Conservation (phyloP, 257 asterid genomes). For the Primulina huaijiensis region DNA sequence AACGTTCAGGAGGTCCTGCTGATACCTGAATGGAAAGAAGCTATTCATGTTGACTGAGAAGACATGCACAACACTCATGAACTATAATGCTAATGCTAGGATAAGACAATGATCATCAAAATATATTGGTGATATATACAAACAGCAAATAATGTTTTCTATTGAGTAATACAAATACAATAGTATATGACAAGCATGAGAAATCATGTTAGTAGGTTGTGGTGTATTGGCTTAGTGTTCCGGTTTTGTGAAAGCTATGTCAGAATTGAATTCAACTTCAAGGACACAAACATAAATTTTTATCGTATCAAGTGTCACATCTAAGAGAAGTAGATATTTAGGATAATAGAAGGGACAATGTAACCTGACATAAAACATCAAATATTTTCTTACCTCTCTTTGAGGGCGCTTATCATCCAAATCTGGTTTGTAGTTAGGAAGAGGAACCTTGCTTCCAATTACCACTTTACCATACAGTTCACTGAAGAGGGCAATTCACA, state of each 20-base stretch:
- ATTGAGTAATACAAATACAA: not conserved
- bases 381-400: constrained; percentile 65
- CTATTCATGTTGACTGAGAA: too few relatives aligned
- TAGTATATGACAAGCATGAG: not conserved
- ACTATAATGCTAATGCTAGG: constrained; percentile 2
- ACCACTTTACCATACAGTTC: constrained; percentile 82
- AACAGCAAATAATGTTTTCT: not conserved
- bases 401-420: constrained; percentile 96
- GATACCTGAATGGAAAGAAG: too few relatives aligned
- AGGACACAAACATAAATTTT: constrained; percentile 17
- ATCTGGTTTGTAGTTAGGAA: constrained; percentile 93
- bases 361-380: too few relatives aligned
- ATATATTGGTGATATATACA: constrained; percentile 3
- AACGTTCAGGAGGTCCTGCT: too few relatives aligned
- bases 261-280: not conserved
- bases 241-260: not conserved
- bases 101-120: not conserved
- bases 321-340: constrained; percentile 6
- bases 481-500: constrained; percentile 41
- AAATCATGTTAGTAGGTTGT: not conserved
- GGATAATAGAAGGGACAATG: too few relatives aligned
- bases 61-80: not conserved
- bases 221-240: not conserved
- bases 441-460: constrained; percentile 89
- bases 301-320: too few relatives aligned